Base-by-base conservation (phyloP, 129 eudicot species). In the Ambrosia trifida region DNA sequence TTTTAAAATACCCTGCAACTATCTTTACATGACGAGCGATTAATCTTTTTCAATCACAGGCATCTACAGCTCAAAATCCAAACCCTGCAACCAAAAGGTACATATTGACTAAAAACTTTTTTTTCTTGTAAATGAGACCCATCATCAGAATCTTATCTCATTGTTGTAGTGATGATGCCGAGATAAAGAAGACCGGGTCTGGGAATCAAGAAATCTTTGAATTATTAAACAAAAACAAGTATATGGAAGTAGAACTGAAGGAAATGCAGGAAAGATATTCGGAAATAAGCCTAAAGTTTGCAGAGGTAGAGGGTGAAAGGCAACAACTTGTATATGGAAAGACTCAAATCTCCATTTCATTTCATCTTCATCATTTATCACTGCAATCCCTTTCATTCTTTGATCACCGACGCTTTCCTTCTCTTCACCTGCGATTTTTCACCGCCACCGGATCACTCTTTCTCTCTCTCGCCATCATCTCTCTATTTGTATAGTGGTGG, bases 221-320 rank as follows among this genome's bases (percentile, higher is more conserved):
- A 44, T 60, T 77, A 32, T 60, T 92, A 53, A 85, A 84, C 74
- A 83, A 59, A 75, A 89, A 89, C 77, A 80, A 76, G 56, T 73
- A 63, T 8, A 89, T 89, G 96, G 98, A 94, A 80, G 73, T 31
- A 41, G 98, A 94, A 72, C 50, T 94, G 49, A 89, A 88, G 81
- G 95, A 94, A 63, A 89, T 94, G 97, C 98, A 94, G 78, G 96
- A 82, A 79, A 84, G 96, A 70, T 94, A 94, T 74, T 94, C 99
- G 46, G 99, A 94, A 64, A 90, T 90, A 80, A 94, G 99, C 76
- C 89, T 94, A 44, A 94, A 86, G 72, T 94, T 94, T 83, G 99
- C 99, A 18, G 99, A 94, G 82, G 99, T 94, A 45, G 99, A 94
- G 53, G 97, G 97, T 13, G 97, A 94, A 82, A 75, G 99, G 47